Percentiles rank a stretch among this genome's conserved stretches.
Conservation (phyloP, 2,329 filamentous ascomycete species). For the Stachybotrys chlorohalonatus region DNA sequence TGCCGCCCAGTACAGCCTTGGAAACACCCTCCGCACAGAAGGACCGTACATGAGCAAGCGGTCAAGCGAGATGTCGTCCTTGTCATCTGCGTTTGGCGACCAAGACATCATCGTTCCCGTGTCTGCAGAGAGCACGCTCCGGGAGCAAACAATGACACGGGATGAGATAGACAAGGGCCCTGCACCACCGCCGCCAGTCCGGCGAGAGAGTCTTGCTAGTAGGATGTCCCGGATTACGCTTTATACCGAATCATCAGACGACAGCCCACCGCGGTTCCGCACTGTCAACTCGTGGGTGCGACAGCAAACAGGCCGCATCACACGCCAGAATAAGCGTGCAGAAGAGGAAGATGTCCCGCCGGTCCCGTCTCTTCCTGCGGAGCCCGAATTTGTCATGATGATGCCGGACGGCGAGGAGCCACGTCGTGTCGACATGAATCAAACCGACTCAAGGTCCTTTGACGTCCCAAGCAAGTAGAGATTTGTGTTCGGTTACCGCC, state of each 20-base stretch:
- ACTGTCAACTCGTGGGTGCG: conserved; percentile 55
- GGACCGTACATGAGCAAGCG: conserved; percentile 20
- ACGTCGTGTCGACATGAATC: conserved; percentile 19
- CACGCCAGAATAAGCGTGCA: conserved; percentile 32
- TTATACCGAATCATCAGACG: conserved; percentile 44
- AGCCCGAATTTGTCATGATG: conserved; percentile 41
- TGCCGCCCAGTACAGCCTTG: conserved; percentile 4
- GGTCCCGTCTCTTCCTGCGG: conserved; percentile 30
- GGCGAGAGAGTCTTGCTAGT: neutral
- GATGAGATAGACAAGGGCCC: conserved; percentile 3
- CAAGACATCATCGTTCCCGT: conserved; percentile 44
- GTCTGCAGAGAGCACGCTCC: conserved; percentile 7
- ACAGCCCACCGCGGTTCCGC: conserved; percentile 46
- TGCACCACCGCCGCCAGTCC: conserved; percentile 7
- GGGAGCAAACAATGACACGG: neutral
- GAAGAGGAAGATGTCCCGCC: conserved; percentile 24
- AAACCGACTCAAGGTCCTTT: neutral
- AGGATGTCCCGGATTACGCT: conserved; percentile 35
- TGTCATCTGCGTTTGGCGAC: conserved; percentile 58
- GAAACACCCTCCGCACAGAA: conserved; percentile 5
- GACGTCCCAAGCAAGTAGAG: no score
- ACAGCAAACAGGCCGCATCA: conserved; percentile 49
- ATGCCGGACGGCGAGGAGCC: conserved; percentile 40
- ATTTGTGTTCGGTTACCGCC: no score
- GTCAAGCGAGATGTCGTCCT: conserved; percentile 45